These are phyloP conservation scores for Ramularia endophylla DNA, from an alignment of 2,329 filamentous ascomycete species.

Conservation along the genomic window DNA sequence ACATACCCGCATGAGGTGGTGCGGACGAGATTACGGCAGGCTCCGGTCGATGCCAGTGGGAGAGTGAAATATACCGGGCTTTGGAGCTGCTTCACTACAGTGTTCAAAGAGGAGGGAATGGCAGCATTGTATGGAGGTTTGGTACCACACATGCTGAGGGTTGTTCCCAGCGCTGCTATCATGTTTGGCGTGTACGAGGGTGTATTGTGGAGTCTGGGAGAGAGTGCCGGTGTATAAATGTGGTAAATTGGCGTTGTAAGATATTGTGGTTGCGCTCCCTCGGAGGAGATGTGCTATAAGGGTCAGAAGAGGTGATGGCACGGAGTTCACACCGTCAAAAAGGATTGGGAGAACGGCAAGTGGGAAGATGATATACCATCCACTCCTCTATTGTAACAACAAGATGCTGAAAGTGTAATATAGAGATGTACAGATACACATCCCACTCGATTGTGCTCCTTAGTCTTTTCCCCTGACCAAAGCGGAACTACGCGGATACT, in stretches of 20 bases:
- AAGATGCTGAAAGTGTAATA: too few species aligned
- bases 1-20: slow-evolving; percentile 94
- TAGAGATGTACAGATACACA: too few species aligned
- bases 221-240: slow-evolving; percentile 36
- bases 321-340: too few species aligned
- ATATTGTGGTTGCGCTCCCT: background rate
- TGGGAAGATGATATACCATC: too few species aligned
- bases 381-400: too few species aligned
- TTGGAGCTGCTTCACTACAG: slow-evolving; percentile 78
- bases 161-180: slow-evolving; percentile 87
- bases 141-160: slow-evolving; percentile 84
- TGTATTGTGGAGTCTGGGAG: slow-evolving; percentile 44
- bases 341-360: too few species aligned
- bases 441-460: too few species aligned
- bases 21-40: slow-evolving; percentile 77
- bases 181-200: slow-evolving; percentile 83
- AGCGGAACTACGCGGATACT: too few species aligned
- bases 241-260: background rate
- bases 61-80: slow-evolving; percentile 82
- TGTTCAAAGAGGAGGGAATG: slow-evolving; percentile 85
- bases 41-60: slow-evolving; percentile 51
- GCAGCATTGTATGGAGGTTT: slow-evolving; percentile 82
- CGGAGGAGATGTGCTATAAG: too few species aligned
- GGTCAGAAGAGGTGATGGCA: too few species aligned
- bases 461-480: too few species aligned